Base-by-base conservation (phyloP, 2,329 filamentous ascomycete genomes). In the Paecilomyces sp. region DNA sequence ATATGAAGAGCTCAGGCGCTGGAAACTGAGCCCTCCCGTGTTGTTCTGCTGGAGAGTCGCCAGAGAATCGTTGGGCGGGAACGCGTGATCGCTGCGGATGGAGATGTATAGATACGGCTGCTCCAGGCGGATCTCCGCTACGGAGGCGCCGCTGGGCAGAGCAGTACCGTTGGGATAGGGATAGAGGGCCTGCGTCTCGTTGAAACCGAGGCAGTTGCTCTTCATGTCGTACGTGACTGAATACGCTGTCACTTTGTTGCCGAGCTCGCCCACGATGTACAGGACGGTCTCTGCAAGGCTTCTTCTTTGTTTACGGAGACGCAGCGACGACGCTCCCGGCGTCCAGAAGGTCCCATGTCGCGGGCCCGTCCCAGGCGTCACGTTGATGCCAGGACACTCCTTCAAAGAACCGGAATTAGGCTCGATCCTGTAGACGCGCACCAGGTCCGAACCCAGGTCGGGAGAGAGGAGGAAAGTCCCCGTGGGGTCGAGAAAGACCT, bases 401-500 rank as follows among this genome's bases (percentile, higher is more conserved):
- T 67, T 67, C 7, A 83, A 74, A 33, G 80, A 77, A 6, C 79
- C 78, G 2, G 69, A 75, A 1, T 67, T 63, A 1, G 67, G 65
- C 63, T 84, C 73, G 66, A 88, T 78, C 58, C 74, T 68, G 70
- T 83, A 90, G 77, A 84, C 73, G 63, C 83, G 85, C 55, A 90
- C 71, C 6, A 84, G 66, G 65, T 90, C 88, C 0, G 82, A 79
- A 50, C 88, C 85, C 4, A 92, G 79, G 65, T 90, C 88, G 1
- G 87, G 86, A 8, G 85, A 80, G 8, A 89, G 67, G 30, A 89
- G 66, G 70, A 83, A 90, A n/a, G 77, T 67, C 5, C 81, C 83
- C 1, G 84, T 87, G 6, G 87, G 88, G 68, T 90, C 88, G 34
- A 87, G 69, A 57, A 88, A 70, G n/a, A 83, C 81, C 68, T 88